Conservation (phyloP, 1,284 basidiomycete genomes). For the Cutaneotrichosporon mucoides region DNA sequence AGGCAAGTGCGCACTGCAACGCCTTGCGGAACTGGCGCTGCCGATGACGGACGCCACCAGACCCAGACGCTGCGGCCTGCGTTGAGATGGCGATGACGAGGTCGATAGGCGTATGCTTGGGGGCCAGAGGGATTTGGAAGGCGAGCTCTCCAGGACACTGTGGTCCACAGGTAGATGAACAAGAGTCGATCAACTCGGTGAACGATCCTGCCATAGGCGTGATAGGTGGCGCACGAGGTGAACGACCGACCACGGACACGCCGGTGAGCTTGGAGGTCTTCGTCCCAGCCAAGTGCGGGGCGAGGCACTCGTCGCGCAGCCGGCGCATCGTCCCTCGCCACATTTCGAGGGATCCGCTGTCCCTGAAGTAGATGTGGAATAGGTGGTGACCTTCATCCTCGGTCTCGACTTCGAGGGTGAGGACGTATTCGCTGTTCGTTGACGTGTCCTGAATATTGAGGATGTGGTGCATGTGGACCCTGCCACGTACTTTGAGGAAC, state of each 20-base stretch:
- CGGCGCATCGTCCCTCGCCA: conserved; percentile 77
- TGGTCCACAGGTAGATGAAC: background rate
- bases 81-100: conserved; percentile 87
- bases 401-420: conserved; percentile 86
- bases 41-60: conserved; percentile 59
- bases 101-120: conserved; percentile 83
- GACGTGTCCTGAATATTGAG: conserved; percentile 75
- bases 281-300: background rate
- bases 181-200: background rate
- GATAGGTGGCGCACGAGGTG: background rate
- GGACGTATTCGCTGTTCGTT: conserved; percentile 70
- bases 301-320: conserved; percentile 54
- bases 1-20: conserved; percentile 75
- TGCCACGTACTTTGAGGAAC: conserved; percentile 82
- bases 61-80: conserved; percentile 68
- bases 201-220: background rate
- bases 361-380: conserved; percentile 90
- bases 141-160: conserved; percentile 29
- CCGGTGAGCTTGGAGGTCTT: conserved; percentile 4
- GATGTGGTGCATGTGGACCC: conserved; percentile 92
- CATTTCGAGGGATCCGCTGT: conserved; percentile 76
- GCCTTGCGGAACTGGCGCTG: conserved; percentile 76
- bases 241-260: background rate
- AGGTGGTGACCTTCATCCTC: conserved; percentile 78
- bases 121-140: conserved; percentile 51